phyloP scores from a whole-genome alignment of 208 protist genomes.

The Leishmania turanica region DNA sequence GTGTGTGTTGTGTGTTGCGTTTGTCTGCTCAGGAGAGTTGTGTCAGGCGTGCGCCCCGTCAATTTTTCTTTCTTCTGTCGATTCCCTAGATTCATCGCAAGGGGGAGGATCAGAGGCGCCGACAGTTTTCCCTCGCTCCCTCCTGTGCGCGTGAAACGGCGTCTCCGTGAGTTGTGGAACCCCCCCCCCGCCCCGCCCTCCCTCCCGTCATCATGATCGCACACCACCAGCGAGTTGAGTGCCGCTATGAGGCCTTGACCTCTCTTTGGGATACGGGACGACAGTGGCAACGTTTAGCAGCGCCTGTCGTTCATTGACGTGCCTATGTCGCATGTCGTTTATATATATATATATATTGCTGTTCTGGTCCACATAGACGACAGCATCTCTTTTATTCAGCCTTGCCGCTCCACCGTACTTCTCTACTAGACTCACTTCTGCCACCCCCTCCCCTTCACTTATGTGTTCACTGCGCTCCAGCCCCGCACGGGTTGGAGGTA shows the following conservation, averaged over 20 bases:
- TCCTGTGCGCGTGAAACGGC: not conserved
- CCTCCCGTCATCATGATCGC: not conserved
- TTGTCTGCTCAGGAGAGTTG: not conserved
- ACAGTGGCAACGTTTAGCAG: not conserved
- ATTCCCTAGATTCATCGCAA: not conserved
- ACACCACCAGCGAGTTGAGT: not conserved
- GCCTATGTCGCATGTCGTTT: not conserved
- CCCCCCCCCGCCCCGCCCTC: no score
- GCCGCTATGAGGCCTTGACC: not conserved
- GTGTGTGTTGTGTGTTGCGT: no score
- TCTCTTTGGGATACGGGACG: not conserved
- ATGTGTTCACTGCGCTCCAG: no score
- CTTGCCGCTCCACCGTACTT: not conserved
- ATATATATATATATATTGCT: not conserved
- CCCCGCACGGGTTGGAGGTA: no score
- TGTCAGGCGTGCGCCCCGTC: no score
- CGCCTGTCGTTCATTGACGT: not conserved
- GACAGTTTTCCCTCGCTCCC: not conserved
- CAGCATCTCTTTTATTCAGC: not conserved
- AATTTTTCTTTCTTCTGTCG: no score
- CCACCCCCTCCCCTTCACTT: not conserved
- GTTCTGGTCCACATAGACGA: not conserved
- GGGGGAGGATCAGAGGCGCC: not conserved
- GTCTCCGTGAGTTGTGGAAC: not conserved
- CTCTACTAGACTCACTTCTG: not conserved